Conservation (phyloP, 1,139 yeast genomes). For the Suhomyces bokatorum region DNA sequence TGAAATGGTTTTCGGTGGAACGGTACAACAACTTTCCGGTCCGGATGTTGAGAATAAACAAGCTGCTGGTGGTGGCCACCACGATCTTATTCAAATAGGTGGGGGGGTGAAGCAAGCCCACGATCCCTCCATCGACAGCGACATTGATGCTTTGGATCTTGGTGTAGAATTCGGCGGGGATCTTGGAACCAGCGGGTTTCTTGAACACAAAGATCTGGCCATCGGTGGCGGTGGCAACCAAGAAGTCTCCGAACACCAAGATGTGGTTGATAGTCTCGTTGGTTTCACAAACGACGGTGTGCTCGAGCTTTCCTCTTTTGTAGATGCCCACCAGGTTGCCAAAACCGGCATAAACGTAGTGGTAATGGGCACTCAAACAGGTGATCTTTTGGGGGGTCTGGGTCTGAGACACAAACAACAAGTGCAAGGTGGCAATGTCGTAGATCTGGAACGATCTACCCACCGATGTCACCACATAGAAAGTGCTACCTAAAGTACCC, state of each 20-base stretch:
- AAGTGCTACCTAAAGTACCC: slow-evolving; percentile 86
- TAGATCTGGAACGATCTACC: slow-evolving; percentile 90
- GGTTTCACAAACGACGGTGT: slow-evolving; percentile 44
- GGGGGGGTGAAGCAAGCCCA: slow-evolving; percentile 77
- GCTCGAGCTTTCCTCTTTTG: slow-evolving; percentile 78
- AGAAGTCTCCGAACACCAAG: slow-evolving; percentile 74
- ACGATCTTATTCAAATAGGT: slow-evolving; percentile 89
- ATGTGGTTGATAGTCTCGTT: slow-evolving; percentile 47
- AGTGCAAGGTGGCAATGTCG: slow-evolving; percentile 85
- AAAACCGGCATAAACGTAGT: slow-evolving; percentile 78
- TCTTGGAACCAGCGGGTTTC: slow-evolving; percentile 49
- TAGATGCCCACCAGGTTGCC: slow-evolving; percentile 73
- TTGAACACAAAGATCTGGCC: slow-evolving; percentile 64
- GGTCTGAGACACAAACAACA: slow-evolving; percentile 80
- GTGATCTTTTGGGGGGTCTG: slow-evolving; percentile 73
- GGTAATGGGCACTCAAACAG: slow-evolving; percentile 77
- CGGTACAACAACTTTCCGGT: slow-evolving; percentile 73
- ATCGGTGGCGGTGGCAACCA: slow-evolving; percentile 59
- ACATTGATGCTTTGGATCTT: slow-evolving; percentile 53
- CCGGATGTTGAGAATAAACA: slow-evolving; percentile 69
- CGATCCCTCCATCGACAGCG: slow-evolving; percentile 64
- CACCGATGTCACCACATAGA: slow-evolving; percentile 85
- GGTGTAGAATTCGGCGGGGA: slow-evolving; percentile 67
- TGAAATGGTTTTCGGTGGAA: slow-evolving; percentile 50
- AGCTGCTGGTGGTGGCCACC: slow-evolving; percentile 66